phyloP scores from a whole-genome alignment of 2,329 filamentous ascomycete genomes.

The Aspergillus carbonarius region DNA sequence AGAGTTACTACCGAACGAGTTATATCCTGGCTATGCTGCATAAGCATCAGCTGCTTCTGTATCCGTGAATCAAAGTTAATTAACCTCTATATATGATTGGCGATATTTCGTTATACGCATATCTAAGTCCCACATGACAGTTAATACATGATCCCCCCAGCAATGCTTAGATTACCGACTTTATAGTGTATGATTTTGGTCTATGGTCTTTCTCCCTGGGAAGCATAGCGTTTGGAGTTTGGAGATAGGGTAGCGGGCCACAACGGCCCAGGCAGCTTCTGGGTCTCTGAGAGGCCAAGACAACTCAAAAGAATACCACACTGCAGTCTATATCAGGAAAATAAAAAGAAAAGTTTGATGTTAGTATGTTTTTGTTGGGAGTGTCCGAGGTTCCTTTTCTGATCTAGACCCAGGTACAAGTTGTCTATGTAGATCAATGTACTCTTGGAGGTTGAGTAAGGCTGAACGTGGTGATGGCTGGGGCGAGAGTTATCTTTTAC shows the following conservation, averaged over 20 bases:
- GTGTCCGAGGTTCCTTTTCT: background rate
- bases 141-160: too few relatives aligned
- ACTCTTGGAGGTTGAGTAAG: background rate
- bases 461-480: too few relatives aligned
- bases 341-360: conserved; percentile 16
- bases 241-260: conserved; percentile 25
- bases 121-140: too few relatives aligned
- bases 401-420: background rate
- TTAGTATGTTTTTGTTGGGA: background rate
- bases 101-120: too few relatives aligned
- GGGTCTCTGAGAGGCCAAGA: conserved; percentile 14
- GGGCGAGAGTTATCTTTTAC: too few relatives aligned
- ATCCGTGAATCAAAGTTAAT: too few relatives aligned
- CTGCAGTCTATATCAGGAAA: conserved; percentile 12
- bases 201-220: conserved; percentile 19
- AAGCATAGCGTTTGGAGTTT: conserved; percentile 46
- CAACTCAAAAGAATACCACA: conserved; percentile 16
- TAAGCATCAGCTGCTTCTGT: too few relatives aligned
- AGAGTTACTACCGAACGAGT: too few relatives aligned
- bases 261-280: conserved; percentile 13
- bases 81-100: too few relatives aligned
- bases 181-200: conserved; percentile 22
- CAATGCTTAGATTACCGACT: too few relatives aligned
- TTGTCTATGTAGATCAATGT: background rate
- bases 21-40: too few relatives aligned